phyloP scores from a whole-genome alignment of 1,284 basidiomycete genomes.

The Chiua sp. region DNA sequence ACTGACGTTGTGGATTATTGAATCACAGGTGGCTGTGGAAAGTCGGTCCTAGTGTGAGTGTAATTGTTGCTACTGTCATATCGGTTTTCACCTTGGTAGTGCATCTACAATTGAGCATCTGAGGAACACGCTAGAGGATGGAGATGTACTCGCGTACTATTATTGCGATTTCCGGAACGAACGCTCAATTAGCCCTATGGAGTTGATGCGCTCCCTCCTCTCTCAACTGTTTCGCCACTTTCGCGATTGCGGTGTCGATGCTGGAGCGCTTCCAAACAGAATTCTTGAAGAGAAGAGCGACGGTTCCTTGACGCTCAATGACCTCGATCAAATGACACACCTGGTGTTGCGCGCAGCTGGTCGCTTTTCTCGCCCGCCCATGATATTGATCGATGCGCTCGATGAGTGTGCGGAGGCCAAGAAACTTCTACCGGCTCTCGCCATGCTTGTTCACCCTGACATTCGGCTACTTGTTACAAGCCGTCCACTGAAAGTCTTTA shows the following conservation, averaged over 20 bases:
- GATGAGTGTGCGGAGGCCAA: constrained; percentile 2
- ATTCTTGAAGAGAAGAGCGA: constrained; percentile 5
- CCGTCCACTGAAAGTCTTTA: background rate
- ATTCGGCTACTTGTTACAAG: constrained; percentile 6
- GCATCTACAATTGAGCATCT: background rate
- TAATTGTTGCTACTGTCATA: background rate
- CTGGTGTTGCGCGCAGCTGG: background rate
- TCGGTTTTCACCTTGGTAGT: background rate
- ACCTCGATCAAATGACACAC: background rate
- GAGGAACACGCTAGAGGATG: background rate
- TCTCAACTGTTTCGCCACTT: background rate
- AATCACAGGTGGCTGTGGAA: background rate
- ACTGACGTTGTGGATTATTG: background rate
- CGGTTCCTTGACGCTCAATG: background rate
- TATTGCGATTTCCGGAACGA: background rate
- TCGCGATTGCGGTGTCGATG: background rate
- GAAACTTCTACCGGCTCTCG: background rate
- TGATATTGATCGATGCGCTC: background rate
- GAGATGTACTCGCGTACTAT: background rate
- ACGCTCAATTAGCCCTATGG: background rate
- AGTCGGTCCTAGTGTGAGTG: constrained; percentile 1
- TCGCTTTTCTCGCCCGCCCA: background rate
- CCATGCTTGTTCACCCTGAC: background rate
- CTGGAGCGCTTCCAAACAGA: constrained; percentile 1
- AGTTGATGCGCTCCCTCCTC: background rate